Evolutionary conservation across 2,329 filamentous ascomycete species (phyloP).

Genomic region (Colletotrichum sp.): DNA sequence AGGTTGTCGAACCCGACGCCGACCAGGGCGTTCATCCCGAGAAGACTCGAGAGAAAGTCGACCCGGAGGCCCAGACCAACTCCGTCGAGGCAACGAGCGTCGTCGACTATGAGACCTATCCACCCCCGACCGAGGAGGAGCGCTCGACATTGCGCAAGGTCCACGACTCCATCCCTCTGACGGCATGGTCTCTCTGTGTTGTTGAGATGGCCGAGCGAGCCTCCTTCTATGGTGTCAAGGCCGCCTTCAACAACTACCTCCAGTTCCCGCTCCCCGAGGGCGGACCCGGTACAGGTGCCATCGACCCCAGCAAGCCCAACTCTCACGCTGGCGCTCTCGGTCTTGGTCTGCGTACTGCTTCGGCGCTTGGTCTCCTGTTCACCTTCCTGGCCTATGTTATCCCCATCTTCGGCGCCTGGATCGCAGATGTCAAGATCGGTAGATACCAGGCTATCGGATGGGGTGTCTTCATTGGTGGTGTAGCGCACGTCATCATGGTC

Average conservation of each 20-base stretch:
- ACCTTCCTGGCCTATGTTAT: conserved; percentile 62
- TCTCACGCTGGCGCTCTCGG: conserved; percentile 62
- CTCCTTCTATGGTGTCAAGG: conserved; percentile 63
- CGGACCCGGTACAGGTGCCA: conserved; percentile 51
- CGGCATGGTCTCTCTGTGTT: conserved; percentile 61
- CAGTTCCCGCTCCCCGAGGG: conserved; percentile 61
- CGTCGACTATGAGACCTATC: neutral
- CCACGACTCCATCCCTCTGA: conserved; percentile 52
- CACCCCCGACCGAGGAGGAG: conserved; percentile 10
- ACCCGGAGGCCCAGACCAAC: neutral
- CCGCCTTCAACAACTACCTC: conserved; percentile 65
- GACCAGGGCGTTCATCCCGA: neutral
- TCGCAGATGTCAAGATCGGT: conserved; percentile 73
- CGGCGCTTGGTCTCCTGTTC: conserved; percentile 59
- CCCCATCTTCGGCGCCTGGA: conserved; percentile 58
- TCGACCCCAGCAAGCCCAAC: conserved; percentile 38
- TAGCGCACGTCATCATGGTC: conserved; percentile 73
- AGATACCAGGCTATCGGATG: conserved; percentile 75
- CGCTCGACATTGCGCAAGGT: conserved; percentile 30
- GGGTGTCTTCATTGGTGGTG: conserved; percentile 69
- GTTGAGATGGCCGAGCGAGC: conserved; percentile 67
- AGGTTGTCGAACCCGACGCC: conserved; percentile 7
- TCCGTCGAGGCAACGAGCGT: neutral
- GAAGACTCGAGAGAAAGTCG: neutral
- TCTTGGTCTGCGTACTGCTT: conserved; percentile 58